A percentile compares a stretch with the other conserved stretches of the same genome.
These are phyloP conservation scores for Dioscorea dumetorum DNA, from an alignment of 106 monocot species.

Conservation along the genomic window DNA sequence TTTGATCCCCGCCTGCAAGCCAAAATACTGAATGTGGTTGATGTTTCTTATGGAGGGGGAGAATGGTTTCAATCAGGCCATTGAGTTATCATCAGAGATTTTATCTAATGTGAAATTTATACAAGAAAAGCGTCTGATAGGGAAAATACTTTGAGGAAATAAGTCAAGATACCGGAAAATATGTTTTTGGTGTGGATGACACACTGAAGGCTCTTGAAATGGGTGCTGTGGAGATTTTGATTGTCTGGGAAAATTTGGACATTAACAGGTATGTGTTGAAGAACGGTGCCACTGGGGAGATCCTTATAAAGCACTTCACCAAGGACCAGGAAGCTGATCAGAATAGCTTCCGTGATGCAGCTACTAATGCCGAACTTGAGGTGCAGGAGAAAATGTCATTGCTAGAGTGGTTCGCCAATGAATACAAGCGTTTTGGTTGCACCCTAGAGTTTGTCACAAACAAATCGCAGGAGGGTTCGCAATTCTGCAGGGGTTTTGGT, in stretches of 20 bases:
- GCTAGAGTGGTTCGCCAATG: conserved; percentile 60
- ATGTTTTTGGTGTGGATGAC: conserved; percentile 61
- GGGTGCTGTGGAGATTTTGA: conserved; percentile 61
- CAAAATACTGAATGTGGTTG: conserved; percentile 59
- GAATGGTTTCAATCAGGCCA: conserved; percentile 60
- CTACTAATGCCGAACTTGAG: conserved; percentile 37
- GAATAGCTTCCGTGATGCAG: conserved; percentile 38
- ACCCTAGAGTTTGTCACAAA: conserved; percentile 56
- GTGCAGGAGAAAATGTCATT: conserved; percentile 43
- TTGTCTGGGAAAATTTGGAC: conserved; percentile 62
- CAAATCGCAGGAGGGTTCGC: conserved; percentile 58
- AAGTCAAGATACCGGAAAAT: conserved; percentile 62
- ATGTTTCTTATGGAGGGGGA: conserved; percentile 65
- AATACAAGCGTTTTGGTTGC: conserved; percentile 56
- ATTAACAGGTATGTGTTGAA: conserved; percentile 42
- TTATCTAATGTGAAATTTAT: conserved; percentile 62
- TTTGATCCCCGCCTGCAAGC: conserved; percentile 54
- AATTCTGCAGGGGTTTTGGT: conserved; percentile 61
- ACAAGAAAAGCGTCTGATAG: conserved; percentile 58
- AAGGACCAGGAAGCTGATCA: conserved; percentile 52
- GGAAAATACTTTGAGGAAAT: conserved; percentile 68
- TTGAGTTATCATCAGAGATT: conserved; percentile 53
- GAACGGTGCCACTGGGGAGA: conserved; percentile 33
- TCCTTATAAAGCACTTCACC: conserved; percentile 35
- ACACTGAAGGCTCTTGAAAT: conserved; percentile 57